These are phyloP conservation scores for Persicaria maculosa DNA, from an alignment of 148 eudicot species.

Conservation along the genomic window DNA sequence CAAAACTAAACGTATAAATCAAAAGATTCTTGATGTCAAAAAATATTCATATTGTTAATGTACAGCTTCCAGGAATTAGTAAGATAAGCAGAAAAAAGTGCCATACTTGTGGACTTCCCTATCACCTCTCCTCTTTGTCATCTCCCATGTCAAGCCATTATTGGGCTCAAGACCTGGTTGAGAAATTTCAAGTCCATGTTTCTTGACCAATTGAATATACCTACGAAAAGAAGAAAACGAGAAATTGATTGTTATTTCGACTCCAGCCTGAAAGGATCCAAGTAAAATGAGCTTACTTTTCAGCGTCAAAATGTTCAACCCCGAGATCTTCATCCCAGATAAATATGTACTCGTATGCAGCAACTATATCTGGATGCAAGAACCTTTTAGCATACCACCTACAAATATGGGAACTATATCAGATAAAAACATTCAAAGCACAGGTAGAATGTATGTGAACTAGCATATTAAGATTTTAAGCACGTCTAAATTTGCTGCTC, in stretches of 20 bases:
- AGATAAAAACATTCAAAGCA: background rate
- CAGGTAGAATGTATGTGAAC: background rate
- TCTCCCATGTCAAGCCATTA: conserved; percentile 15
- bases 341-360: conserved; percentile 19
- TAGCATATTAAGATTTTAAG: background rate
- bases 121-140: conserved; percentile 19
- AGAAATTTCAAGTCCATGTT: conserved; percentile 14
- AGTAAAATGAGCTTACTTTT: conserved; percentile 16
- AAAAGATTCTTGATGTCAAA: background rate
- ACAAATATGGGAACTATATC: background rate
- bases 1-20: background rate
- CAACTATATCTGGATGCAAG: conserved; percentile 20
- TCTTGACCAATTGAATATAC: conserved; percentile 14
- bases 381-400: conserved; percentile 22
- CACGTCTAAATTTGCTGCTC: background rate
- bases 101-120: conserved; percentile 15
- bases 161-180: conserved; percentile 17
- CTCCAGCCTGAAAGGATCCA: background rate
- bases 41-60: background rate
- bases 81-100: background rate
- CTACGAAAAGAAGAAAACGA: background rate
- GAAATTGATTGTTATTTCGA: background rate
- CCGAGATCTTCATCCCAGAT: conserved; percentile 25
- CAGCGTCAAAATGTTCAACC: conserved; percentile 16
- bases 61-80: conserved; percentile 1